These are phyloP conservation scores for Phytophthora ohioensis DNA, from an alignment of 352 stramenopile species.

Conservation along the genomic window DNA sequence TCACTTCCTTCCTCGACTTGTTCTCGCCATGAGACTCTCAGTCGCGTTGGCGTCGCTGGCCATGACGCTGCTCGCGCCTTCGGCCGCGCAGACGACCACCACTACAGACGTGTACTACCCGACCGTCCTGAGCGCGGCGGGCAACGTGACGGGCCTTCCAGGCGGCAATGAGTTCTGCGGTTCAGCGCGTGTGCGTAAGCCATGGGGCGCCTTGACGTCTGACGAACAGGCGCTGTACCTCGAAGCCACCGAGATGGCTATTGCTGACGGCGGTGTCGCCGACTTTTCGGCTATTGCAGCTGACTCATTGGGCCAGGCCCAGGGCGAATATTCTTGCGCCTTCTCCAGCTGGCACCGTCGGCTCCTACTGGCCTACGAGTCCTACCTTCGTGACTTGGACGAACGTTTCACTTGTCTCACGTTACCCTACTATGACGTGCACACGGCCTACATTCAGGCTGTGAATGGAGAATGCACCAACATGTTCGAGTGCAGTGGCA, in stretches of 20 bases:
- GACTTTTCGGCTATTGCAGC: conserved; percentile 60
- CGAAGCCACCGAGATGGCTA: conserved; percentile 51
- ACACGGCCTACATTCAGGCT: conserved; percentile 64
- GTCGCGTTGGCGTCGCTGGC: conserved; percentile 9
- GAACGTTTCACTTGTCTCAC: conserved; percentile 71
- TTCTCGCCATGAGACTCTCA: conserved; percentile 31
- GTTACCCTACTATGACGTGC: conserved; percentile 83
- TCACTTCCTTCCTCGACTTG: conserved; percentile 9
- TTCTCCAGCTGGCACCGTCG: conserved; percentile 78
- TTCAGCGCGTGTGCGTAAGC: conserved; percentile 55
- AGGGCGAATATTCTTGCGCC: conserved; percentile 63
- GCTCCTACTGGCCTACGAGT: conserved; percentile 71
- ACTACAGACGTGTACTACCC: conserved; percentile 43
- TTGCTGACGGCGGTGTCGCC: conserved; percentile 54
- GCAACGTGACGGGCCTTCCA: conserved; percentile 56
- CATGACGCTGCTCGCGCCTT: conserved; percentile 16
- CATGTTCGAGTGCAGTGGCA: conserved; percentile 72
- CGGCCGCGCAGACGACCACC: conserved; percentile 29
- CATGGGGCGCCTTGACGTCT: conserved; percentile 51
- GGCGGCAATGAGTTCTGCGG: conserved; percentile 62
- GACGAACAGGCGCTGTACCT: conserved; percentile 68
- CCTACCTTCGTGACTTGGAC: conserved; percentile 65
- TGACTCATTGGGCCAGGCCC: conserved; percentile 55
- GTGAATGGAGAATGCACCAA: conserved; percentile 58
- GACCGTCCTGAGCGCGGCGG: conserved; percentile 47